Evolutionary conservation across 2,329 filamentous ascomycete genomes (phyloP), one percentile per base, ranked within the genome.

Genomic region (Fusarium circinatum): DNA sequence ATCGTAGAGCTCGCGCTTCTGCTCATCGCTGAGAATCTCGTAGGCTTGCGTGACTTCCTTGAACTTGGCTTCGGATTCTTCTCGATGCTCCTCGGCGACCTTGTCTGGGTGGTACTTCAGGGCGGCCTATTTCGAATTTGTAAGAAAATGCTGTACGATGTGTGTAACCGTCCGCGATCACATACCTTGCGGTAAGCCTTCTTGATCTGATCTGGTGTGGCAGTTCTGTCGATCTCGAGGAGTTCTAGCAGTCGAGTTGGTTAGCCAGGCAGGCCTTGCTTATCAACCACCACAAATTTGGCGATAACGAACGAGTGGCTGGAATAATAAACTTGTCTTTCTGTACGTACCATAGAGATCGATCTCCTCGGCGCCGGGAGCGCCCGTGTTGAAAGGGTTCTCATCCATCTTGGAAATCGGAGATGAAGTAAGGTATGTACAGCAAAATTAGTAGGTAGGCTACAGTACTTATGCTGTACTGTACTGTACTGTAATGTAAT

Each of bases 1-100:
- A 80, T 99, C 96, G 86, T 99, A 99, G 71, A 97, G 85, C 64
- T 93, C 89, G 79, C 96, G 93, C 83, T 97, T 98, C 71, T 98
- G 91, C 73, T 98, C 96, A 87, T 99, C 96, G 84, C 91, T 93
- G 63, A 99, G 94, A 81, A 99, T 98, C 82, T 99, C 96, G 87
- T 99, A 99, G 77, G 96, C 96, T 85, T 97, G 93, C 68, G 93
- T 95, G 65, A 97, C 92, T 62, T 91, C 87, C 85, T 99, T 99
- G 91, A 99, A 99, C 80, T 92, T 95, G 80, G 91, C 88, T 83
- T 98, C 96, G 69, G 96, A 94, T 76, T 92, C 93, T 80, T 91
- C 92, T 76, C 96, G 92, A 80, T 95, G 91, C 34, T 93, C 91
- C 83, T 96, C 94, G 77, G 95, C 88, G 65, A 97, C 96, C 86